Percentiles rank a stretch among this genome's conserved stretches.
Evolutionary conservation across 2,329 filamentous ascomycete genomes (phyloP).

Genomic region (Aspergillus spinulosporus): DNA sequence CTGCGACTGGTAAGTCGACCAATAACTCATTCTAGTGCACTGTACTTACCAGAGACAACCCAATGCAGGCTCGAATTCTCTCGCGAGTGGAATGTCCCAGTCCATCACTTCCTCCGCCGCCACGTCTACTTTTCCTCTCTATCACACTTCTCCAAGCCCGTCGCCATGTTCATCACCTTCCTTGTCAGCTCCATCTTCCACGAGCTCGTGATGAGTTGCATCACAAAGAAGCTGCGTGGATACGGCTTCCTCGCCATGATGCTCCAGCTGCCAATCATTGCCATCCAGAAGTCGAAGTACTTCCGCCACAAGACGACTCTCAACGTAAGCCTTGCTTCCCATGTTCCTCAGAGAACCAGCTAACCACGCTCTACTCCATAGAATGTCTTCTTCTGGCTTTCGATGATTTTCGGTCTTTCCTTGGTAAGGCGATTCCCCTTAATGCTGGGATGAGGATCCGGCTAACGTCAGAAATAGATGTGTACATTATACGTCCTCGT

Average conservation of each 20-base stretch:
- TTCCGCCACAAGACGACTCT: slow-evolving; percentile 73
- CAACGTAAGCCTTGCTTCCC: slow-evolving; percentile 54
- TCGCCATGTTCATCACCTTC: slow-evolving; percentile 88
- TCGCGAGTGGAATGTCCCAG: slow-evolving; percentile 95
- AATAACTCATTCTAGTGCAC: neutral
- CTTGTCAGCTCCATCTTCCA: slow-evolving; percentile 85
- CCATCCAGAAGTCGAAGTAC: slow-evolving; percentile 77
- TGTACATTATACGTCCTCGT: slow-evolving; percentile 62
- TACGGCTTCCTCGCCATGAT: slow-evolving; percentile 96
- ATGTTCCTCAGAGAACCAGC: neutral
- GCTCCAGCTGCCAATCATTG: slow-evolving; percentile 93
- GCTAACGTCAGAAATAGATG: slow-evolving; percentile 43
- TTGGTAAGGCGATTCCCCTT: slow-evolving; percentile 58
- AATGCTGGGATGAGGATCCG: neutral
- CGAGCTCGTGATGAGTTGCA: slow-evolving; percentile 95
- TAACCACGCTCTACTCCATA: slow-evolving; percentile 18
- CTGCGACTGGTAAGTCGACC: slow-evolving; percentile 46
- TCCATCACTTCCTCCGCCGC: slow-evolving; percentile 89
- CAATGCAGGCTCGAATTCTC: slow-evolving; percentile 81
- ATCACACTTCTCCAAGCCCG: slow-evolving; percentile 70
- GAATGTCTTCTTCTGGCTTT: slow-evolving; percentile 87
- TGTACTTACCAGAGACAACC: neutral
- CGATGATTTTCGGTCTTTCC: slow-evolving; percentile 83
- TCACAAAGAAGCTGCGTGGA: slow-evolving; percentile 92
- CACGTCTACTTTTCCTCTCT: slow-evolving; percentile 89